Conservation (phyloP, 148 eudicot genomes). For the Cornus suecica region DNA sequence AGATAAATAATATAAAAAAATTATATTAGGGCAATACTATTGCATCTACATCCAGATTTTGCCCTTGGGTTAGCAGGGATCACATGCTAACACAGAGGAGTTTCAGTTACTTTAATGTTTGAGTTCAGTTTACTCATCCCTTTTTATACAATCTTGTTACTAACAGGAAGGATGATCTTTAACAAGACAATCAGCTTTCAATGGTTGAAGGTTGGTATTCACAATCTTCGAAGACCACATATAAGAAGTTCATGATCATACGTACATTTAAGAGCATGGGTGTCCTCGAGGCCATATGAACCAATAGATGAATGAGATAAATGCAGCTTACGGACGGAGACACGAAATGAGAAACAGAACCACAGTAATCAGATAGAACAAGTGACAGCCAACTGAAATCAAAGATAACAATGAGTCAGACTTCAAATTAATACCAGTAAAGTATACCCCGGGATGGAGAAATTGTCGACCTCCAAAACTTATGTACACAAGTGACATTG, state of each 20-base stretch:
- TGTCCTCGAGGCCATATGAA: slow-evolving; percentile 24
- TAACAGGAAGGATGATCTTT: neutral
- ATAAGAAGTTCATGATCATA: neutral
- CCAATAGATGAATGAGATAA: slow-evolving; percentile 24
- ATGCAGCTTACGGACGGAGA: slow-evolving; percentile 30
- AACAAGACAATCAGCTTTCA: neutral
- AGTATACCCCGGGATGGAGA: neutral
- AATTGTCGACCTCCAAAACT: neutral
- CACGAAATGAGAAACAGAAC: slow-evolving; percentile 20
- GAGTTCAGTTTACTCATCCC: neutral
- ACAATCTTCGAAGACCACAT: neutral
- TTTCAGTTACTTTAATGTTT: neutral
- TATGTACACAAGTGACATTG: neutral
- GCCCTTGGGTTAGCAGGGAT: neutral
- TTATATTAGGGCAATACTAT: no score
- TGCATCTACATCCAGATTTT: neutral
- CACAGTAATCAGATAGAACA: slow-evolving; percentile 13
- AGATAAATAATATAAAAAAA: no score
- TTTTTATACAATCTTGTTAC: neutral
- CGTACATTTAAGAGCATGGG: slow-evolving; percentile 53
- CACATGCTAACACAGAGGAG: neutral
- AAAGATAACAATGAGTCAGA: slow-evolving; percentile 7
- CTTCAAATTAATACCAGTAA: neutral
- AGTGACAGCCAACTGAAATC: slow-evolving; percentile 15
- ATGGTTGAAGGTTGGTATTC: neutral